phyloP scores from a whole-genome alignment of 2,329 filamentous ascomycete species.

The Talaromyces sp. region DNA sequence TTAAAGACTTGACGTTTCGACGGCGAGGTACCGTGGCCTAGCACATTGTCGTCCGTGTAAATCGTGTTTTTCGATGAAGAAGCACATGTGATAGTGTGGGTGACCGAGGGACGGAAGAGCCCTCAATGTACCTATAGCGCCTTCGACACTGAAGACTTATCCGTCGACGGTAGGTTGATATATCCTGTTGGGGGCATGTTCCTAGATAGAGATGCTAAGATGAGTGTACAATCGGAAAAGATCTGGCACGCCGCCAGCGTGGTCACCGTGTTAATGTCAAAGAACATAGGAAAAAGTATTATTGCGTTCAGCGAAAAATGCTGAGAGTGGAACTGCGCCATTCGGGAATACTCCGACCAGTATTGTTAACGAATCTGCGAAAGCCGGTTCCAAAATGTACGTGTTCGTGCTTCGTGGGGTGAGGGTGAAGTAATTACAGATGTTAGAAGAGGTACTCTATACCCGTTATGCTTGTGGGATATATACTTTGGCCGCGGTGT shows the following conservation, averaged over 20 bases:
- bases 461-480: no score
- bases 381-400: constrained; percentile 39
- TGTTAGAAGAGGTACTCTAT: no score
- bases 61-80: constrained; percentile 69
- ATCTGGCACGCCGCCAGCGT: constrained; percentile 43
- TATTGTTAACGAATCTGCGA: constrained; percentile 37
- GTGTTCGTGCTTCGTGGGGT: constrained; percentile 45
- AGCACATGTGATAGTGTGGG: constrained; percentile 70
- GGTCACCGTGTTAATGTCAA: constrained; percentile 46
- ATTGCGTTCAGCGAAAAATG: constrained; percentile 24
- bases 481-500: no score
- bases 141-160: constrained; percentile 38
- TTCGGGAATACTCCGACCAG: constrained; percentile 31
- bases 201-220: constrained; percentile 33
- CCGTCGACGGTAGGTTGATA: constrained; percentile 37
- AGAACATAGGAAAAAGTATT: constrained; percentile 43
- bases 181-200: constrained; percentile 32
- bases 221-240: constrained; percentile 32
- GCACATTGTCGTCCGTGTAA: constrained; percentile 76
- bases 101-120: constrained; percentile 61
- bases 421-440: constrained; percentile 29
- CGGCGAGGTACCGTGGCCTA: constrained; percentile 55
- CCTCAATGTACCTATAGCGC: constrained; percentile 39
- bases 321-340: constrained; percentile 37
- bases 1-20: constrained; percentile 39